Base-by-base conservation (phyloP, 345 rosid species). In the Corymbia maculata region DNA sequence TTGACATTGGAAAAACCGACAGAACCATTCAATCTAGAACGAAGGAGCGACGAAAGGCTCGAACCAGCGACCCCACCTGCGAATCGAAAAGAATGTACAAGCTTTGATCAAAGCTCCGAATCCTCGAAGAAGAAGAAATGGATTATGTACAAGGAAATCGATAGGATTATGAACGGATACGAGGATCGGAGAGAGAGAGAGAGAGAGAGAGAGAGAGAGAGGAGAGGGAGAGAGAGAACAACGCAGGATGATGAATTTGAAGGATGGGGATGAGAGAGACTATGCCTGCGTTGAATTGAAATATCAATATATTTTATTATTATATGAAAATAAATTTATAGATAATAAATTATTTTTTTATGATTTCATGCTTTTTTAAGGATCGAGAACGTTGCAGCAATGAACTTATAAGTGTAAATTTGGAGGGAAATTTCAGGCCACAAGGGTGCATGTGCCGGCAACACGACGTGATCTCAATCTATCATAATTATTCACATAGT, bases 351-450 rank as follows among this genome's bases (percentile, higher is more conserved):
- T 32, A 32, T 2, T 30, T 30, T 68, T 68, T 30, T 36, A 68
- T 5, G 22, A 11, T 32, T 32, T 15, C 8, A 4, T 32, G 44
- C 7, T 68, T 68, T n/a, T 57, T 15, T 7, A 30, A 66, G 42
- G 80, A 36, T 36, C 13, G 1, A 17, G 24, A 36, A 70, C 21
- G 2, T 30, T 14, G 44, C 42, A 8, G 44, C 0, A 7, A 8
- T 4, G 11, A 5, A 70, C 26, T 16, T n/a, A 6, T n/a, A 28
- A 64, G n/a, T 28, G 3, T n/a, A n/a, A 13, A n/a, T 64, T n/a
- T 1, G 9, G 9, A 64, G 9, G 2, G 5, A 2, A 26, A 0
- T 59, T 59, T 12, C 68, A 59, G 9, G 4, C 61, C 0, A 55
- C 12, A 0, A 21, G 9, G 42, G 42, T 36, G 42, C 42, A 36